Evolutionary conservation across 192 early-diverging fungal species (phyloP).

Genomic region (Podila epigama): DNA sequence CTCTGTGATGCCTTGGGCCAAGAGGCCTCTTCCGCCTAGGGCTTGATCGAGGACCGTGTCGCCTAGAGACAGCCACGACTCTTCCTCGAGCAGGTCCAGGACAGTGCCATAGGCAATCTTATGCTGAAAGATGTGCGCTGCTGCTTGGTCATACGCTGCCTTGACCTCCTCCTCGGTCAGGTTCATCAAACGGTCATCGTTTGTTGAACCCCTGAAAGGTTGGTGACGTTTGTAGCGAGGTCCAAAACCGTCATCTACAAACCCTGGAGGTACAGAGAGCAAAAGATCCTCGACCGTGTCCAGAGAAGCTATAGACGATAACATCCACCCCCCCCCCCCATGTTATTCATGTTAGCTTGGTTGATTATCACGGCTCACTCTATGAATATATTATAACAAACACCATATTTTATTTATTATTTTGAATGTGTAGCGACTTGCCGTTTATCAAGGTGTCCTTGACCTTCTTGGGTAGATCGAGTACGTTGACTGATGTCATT

Average conservation of each 20-base stretch:
- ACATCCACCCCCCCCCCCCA: not conserved
- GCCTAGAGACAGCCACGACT: slow-evolving; percentile 56
- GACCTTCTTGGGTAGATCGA: slow-evolving; percentile 23
- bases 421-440: not conserved
- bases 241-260: slow-evolving; percentile 1
- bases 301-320: slow-evolving; percentile 22
- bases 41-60: slow-evolving; percentile 60
- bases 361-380: too few species aligned
- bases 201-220: slow-evolving; percentile 12
- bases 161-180: slow-evolving; percentile 25
- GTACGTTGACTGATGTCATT: slow-evolving; percentile 45
- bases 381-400: too few species aligned
- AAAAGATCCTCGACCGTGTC: slow-evolving; percentile 44
- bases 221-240: slow-evolving; percentile 42
- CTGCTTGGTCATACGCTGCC: slow-evolving; percentile 24
- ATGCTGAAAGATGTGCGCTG: slow-evolving; percentile 18
- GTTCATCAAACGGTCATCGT: slow-evolving; percentile 26
- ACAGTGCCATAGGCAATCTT: slow-evolving; percentile 46
- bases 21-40: slow-evolving; percentile 64
- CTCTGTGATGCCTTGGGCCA: slow-evolving; percentile 68
- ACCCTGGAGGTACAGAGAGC: slow-evolving; percentile 25
- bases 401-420: too few species aligned
- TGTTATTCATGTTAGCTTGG: too few species aligned
- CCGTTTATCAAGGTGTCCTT: slow-evolving; percentile 19
- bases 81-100: slow-evolving; percentile 37